Conservation (phyloP, 2,329 filamentous ascomycete species). For the Drechslerella dactyloides region DNA sequence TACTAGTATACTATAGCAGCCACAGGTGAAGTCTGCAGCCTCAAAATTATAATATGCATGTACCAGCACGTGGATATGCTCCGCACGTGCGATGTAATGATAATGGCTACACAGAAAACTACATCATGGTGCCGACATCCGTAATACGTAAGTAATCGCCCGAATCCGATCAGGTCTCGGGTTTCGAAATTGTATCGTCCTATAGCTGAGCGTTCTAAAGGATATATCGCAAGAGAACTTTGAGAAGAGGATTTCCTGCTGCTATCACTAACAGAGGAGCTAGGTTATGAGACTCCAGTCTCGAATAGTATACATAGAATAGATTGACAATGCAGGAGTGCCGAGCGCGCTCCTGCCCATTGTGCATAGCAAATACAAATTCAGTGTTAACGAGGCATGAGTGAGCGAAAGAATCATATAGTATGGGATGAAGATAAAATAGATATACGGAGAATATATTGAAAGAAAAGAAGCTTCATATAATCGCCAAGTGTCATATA, state of each 20-base stretch:
- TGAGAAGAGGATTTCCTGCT: neutral
- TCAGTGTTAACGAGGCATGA: neutral
- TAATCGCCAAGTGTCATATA: slow-evolving; percentile 3
- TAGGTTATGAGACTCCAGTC: neutral
- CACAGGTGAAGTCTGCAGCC: neutral
- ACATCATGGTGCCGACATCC: neutral
- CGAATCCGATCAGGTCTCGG: neutral
- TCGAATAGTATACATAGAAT: slow-evolving; percentile 21
- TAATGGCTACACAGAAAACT: neutral
- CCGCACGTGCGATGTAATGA: neutral
- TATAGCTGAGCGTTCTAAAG: no score
- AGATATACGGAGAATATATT: neutral
- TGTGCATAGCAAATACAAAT: no score
- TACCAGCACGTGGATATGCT: neutral
- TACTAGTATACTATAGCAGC: neutral
- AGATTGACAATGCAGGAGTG: neutral
- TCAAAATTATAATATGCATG: neutral
- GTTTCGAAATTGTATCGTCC: neutral
- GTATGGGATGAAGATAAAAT: neutral
- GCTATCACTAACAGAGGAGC: slow-evolving; percentile 16
- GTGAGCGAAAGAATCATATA: neutral
- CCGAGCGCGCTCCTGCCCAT: neutral
- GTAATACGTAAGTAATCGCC: neutral
- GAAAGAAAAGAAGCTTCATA: neutral
- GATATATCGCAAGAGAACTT: neutral